Percentiles rank a stretch among this genome's conserved stretches.
phyloP scores from a whole-genome alignment of 441 rosid species.

The Jatropha podagrica region DNA sequence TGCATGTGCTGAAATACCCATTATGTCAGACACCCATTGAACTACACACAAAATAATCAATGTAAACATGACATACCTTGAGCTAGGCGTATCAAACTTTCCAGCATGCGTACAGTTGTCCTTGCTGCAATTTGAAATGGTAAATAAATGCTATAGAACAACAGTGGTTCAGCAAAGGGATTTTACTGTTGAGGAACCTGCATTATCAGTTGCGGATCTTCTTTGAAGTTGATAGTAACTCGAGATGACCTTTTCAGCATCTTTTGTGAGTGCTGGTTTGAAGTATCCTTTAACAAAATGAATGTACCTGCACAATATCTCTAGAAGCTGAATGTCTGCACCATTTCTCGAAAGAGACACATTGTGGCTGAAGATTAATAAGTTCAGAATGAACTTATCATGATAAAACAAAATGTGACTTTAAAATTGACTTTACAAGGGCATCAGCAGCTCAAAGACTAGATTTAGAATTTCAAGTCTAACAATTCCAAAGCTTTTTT shows the following conservation, averaged over 20 bases:
- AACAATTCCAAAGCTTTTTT: background rate
- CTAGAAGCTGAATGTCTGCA: slow-evolving; percentile 10
- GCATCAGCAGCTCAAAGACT: background rate
- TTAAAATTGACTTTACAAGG: background rate
- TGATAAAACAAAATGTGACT: background rate
- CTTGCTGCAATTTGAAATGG: slow-evolving; percentile 59
- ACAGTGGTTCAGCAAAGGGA: background rate
- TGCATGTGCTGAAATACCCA: slow-evolving; percentile 73
- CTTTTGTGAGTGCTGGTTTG: slow-evolving; percentile 77
- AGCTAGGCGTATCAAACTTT: slow-evolving; percentile 94
- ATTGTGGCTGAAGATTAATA: background rate
- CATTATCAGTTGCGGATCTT: slow-evolving; percentile 82
- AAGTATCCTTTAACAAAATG: slow-evolving; percentile 74
- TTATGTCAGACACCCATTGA: slow-evolving; percentile 6
- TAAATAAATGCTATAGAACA: slow-evolving; percentile 13
- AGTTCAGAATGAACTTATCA: background rate
- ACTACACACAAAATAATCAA: slow-evolving; percentile 6
- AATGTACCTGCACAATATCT: slow-evolving; percentile 62
- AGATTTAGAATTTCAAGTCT: background rate
- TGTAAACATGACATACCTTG: slow-evolving; percentile 58
- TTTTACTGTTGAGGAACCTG: slow-evolving; percentile 48
- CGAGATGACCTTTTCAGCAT: slow-evolving; percentile 88
- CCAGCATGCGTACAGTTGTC: slow-evolving; percentile 96
- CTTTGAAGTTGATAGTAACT: slow-evolving; percentile 95
- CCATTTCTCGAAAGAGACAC: background rate